Conservation (phyloP, 2,329 filamentous ascomycete species). For the Cercospora sp. region DNA sequence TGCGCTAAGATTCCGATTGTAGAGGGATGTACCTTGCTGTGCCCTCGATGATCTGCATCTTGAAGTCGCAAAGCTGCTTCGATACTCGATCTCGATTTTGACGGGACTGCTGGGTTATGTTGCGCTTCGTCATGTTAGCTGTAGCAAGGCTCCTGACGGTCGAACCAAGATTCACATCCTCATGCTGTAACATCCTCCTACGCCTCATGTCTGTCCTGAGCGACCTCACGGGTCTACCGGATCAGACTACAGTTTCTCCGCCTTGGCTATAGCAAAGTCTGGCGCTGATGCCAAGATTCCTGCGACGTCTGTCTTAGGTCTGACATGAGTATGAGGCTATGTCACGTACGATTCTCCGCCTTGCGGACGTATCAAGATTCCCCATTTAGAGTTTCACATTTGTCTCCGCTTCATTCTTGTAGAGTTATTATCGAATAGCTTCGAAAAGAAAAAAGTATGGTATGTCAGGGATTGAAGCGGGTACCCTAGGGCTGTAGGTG, state of each 20-base stretch:
- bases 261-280: background rate
- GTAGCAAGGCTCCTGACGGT: background rate
- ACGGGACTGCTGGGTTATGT: background rate
- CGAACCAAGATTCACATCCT: background rate
- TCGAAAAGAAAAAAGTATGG: background rate
- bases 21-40: background rate
- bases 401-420: background rate
- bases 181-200: background rate
- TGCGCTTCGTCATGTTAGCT: background rate
- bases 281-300: background rate
- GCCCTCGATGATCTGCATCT: background rate
- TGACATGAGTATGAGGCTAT: background rate
- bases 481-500: background rate
- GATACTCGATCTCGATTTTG: background rate
- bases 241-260: background rate
- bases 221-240: background rate
- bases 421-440: background rate
- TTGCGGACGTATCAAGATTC: background rate
- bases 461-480: background rate
- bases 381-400: background rate
- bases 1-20: background rate
- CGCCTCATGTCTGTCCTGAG: background rate
- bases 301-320: background rate
- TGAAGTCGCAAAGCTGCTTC: background rate
- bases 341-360: background rate